Evolutionary conservation across 1,284 basidiomycete genomes (phyloP), one percentile per base, ranked within the genome.

Genomic region (Papiliotrema flavescens): DNA sequence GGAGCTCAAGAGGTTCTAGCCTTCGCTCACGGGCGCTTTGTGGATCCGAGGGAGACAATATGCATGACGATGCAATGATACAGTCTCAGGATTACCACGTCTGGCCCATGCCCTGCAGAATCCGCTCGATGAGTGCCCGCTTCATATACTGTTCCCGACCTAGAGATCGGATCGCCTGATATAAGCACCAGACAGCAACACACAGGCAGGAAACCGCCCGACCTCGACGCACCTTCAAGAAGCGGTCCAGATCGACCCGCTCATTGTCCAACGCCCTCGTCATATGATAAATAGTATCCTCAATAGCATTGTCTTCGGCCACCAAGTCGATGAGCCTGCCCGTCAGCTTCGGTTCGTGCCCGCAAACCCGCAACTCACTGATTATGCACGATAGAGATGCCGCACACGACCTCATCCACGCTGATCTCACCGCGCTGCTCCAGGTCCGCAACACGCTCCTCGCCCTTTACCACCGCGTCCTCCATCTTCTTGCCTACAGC

Each of bases 271-370:
- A 80, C 2, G 93, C 95, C 54, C 94, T 84, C 54, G 94, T 91
- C 49, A 99, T 83, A 73, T 98, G 94, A 77, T 98, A 98, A 57
- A 98, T 88, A 24, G 95, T 95, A 76, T 98, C 96, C 75, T 97
- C 93, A 66, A 98, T 91, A 0, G 95, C 93, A 65, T 94, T 93
- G 75, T 98, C 96, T 74, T 98, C 96, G n/a, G 96, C 93, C 7
- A 97, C 87, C 22, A 98, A 81, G 71, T 96, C 90, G 62, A 98
- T 85, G 23, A 98, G 79, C 75, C 94, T 97, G 70, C 6, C 20
- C 44, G 11, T 57, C 46, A 59, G 57, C 39, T 34, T 8, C 28
- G n/a, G 26, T 35, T 8, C 15, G 32, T 14, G 17, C 20, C n/a
- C 2, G 26, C 17, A 23, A 14, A 7, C 9, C 9, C 9, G 19